Conservation (phyloP, 1,284 basidiomycete genomes). For the Lignosus rhinocerotis region DNA sequence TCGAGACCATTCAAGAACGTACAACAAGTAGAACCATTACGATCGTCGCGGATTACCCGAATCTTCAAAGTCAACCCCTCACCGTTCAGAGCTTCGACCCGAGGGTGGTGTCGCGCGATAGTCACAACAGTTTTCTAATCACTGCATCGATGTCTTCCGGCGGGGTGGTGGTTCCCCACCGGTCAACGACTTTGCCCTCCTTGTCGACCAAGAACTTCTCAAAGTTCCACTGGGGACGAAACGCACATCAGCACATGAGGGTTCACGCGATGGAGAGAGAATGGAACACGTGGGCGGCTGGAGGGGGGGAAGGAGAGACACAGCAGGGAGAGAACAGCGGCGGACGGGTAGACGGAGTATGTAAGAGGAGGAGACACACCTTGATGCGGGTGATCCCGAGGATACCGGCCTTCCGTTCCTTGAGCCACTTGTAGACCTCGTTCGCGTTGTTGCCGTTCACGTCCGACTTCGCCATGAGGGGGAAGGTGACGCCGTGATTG, state of each 20-base stretch:
- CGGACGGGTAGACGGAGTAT: background rate
- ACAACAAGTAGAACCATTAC: too few species aligned
- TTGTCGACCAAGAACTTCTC: constrained; percentile 75
- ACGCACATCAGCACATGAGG: background rate
- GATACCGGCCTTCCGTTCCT: constrained; percentile 74
- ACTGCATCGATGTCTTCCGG: constrained; percentile 67
- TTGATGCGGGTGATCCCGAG: constrained; percentile 79
- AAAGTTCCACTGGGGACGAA: constrained; percentile 67
- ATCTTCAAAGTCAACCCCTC: too few species aligned
- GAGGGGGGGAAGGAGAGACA: background rate
- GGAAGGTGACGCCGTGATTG: constrained; percentile 85
- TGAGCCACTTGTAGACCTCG: constrained; percentile 86
- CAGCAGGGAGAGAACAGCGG: background rate
- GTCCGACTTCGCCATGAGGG: constrained; percentile 87
- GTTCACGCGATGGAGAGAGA: too few species aligned
- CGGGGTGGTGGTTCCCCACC: constrained; percentile 81
- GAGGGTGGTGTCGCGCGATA: constrained; percentile 7
- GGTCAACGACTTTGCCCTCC: constrained; percentile 72
- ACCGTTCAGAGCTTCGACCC: background rate
- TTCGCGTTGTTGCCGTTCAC: constrained; percentile 85
- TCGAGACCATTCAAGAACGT: too few species aligned
- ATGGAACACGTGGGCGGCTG: background rate
- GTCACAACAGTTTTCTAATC: constrained; percentile 59
- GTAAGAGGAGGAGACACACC: constrained; percentile 40
- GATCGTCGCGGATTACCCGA: too few species aligned